Conservation (phyloP, 2,329 filamentous ascomycete species). For the Furcasterigmium sp. region DNA sequence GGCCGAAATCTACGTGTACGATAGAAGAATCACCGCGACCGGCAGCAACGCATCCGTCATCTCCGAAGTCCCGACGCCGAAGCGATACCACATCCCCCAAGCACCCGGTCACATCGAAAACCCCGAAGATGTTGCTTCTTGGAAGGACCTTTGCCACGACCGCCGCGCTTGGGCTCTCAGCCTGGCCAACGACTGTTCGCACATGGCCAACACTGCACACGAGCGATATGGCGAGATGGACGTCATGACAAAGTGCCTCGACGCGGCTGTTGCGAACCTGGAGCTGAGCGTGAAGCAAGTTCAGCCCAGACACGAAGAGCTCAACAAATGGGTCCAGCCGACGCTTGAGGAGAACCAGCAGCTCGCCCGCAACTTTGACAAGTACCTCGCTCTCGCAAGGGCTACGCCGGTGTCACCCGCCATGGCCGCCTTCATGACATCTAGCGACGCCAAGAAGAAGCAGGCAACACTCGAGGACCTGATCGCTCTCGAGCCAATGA, state of each 20-base stretch:
- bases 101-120: constrained; percentile 81
- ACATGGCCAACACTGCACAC: constrained; percentile 56
- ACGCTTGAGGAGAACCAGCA: constrained; percentile 63
- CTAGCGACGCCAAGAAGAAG: constrained; percentile 33
- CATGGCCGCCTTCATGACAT: constrained; percentile 63
- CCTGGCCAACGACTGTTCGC: constrained; percentile 63
- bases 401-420: constrained; percentile 59
- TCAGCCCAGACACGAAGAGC: constrained; percentile 65
- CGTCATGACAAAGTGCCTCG: constrained; percentile 72
- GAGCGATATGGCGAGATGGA: constrained; percentile 68
- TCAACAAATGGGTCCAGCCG: constrained; percentile 65
- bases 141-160: constrained; percentile 80
- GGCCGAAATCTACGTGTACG: constrained; percentile 90
- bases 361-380: constrained; percentile 62
- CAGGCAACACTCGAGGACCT: constrained; percentile 67
- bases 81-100: constrained; percentile 51
- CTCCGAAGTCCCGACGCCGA: constrained; percentile 45
- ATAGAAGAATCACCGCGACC: constrained; percentile 65
- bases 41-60: constrained; percentile 39
- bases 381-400: constrained; percentile 59
- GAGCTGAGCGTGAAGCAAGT: constrained; percentile 68
- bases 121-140: constrained; percentile 76
- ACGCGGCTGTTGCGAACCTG: constrained; percentile 81
- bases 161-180: constrained; percentile 74
- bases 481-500: constrained; percentile 67